Conservation (phyloP, 345 rosid genomes). For the Dipteronia dyeriana region DNA sequence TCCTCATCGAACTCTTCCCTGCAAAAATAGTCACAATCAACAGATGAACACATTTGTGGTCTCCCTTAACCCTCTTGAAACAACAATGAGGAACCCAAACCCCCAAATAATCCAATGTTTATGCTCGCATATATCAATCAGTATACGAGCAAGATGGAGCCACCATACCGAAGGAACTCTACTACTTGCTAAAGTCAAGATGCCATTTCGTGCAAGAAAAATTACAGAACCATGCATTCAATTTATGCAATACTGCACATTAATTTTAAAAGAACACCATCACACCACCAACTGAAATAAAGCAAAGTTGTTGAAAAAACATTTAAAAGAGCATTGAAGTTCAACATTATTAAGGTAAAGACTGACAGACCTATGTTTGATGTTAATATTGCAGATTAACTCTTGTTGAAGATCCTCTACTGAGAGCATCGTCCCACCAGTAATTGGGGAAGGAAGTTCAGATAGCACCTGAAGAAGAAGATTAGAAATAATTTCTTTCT, state of each 20-base stretch:
- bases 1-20: slow-evolving; percentile 96
- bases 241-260: neutral
- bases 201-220: neutral
- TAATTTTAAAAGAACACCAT: neutral
- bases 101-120: neutral
- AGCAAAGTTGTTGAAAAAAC: neutral
- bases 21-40: slow-evolving; percentile 16
- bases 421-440: slow-evolving; percentile 65
- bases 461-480: slow-evolving; percentile 55
- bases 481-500: neutral
- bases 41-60: neutral
- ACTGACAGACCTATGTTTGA: slow-evolving; percentile 85
- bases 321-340: neutral
- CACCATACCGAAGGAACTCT: neutral
- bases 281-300: neutral
- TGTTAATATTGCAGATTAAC: slow-evolving; percentile 73
- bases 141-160: neutral
- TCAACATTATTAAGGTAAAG: neutral
- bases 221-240: slow-evolving; percentile 1
- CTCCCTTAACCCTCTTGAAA: neutral
- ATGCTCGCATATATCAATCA: neutral
- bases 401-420: slow-evolving; percentile 96
- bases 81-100: neutral
- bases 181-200: neutral
- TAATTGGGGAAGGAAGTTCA: slow-evolving; percentile 79